Evolutionary conservation across 2,329 filamentous ascomycete species (phyloP), one percentile per base, ranked within the genome.

Genomic region (Sporothrix luriei): DNA sequence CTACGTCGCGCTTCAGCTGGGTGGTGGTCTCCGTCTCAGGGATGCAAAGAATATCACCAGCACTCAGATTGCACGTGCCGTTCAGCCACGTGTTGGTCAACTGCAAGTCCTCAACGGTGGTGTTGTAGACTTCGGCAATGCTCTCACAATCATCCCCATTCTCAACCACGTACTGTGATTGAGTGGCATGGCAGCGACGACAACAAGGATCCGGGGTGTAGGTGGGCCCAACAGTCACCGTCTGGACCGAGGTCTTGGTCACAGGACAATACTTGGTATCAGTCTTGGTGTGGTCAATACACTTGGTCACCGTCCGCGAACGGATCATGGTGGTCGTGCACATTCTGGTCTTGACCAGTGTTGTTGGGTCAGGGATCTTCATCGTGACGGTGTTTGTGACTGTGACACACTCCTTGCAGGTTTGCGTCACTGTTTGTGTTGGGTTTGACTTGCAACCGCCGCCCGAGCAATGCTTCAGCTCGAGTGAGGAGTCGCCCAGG

Each of bases 1-100:
- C 70, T 16, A 62, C 26, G 33, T 70, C 70, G 54, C 70, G 70
- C 70, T 71, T 71, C 19, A 26, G 19, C 21, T 24, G 54, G 6
- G 52, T 13, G 19, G 9, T 6, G 4, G n/a, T 16, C 2, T 21
- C 54, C 1, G 11, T 13, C 40, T 68, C 38, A 9, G 70, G 68
- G 43, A 72, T 64, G 61, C 68, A 70, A 48, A 72, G 69, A 19
- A 61, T 26, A 16, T 72, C 61, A 19, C 70, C 70, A 33, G 21
- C n/a, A 9, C 26, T 4, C 19, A 68, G 52, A 24, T 68, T 55
- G 24, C 59, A 69, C 33, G 40, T 61, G 10, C 38, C 33, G 10
- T 65, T 61, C 70, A 73, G 21, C 62, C 65, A 68, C 5, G 68
- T n/a, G 29, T 73, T 73, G 61, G 38, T 16, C 19, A 29, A 10